phyloP scores from a whole-genome alignment of 2,329 filamentous ascomycete species.

The Endothia cerciana region DNA sequence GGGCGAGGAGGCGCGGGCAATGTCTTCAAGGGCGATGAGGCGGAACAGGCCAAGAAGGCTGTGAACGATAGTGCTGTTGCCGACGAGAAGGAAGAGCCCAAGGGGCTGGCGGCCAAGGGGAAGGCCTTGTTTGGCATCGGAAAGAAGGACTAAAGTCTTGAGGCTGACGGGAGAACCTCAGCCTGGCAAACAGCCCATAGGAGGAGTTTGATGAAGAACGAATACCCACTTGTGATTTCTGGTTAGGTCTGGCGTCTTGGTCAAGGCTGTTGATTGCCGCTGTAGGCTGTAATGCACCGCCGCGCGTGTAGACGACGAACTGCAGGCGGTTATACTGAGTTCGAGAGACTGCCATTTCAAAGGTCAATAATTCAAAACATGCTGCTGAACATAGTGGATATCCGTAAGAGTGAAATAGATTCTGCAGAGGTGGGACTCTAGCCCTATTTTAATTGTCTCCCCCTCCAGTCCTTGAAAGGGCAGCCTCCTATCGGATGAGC shows the following conservation, averaged over 20 bases:
- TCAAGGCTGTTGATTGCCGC: neutral
- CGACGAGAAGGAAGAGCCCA: conserved; percentile 38
- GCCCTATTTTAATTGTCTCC: no score
- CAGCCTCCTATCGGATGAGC: no score
- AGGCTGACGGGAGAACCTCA: neutral
- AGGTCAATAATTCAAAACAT: no score
- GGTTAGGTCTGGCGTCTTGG: neutral
- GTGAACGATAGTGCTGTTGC: conserved; percentile 37
- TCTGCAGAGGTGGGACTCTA: no score
- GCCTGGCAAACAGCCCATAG: neutral
- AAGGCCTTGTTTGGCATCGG: conserved; percentile 52
- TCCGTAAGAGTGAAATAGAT: no score
- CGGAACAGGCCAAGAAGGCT: conserved; percentile 37
- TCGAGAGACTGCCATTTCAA: no score
- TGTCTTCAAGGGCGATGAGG: conserved; percentile 56
- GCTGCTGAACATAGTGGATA: no score
- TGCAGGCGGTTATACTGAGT: no score
- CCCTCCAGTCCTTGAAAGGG: no score
- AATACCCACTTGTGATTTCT: conserved; percentile 10
- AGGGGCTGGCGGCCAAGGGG: conserved; percentile 46
- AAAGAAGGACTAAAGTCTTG: conserved; percentile 45
- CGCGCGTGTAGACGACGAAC: no score
- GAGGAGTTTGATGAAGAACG: neutral
- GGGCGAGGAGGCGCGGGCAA: conserved; percentile 80
- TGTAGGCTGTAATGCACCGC: neutral